Percentiles rank a stretch among this genome's conserved stretches.
Evolutionary conservation across 2,329 filamentous ascomycete species (phyloP).

Genomic region (Ilyonectria sp.): DNA sequence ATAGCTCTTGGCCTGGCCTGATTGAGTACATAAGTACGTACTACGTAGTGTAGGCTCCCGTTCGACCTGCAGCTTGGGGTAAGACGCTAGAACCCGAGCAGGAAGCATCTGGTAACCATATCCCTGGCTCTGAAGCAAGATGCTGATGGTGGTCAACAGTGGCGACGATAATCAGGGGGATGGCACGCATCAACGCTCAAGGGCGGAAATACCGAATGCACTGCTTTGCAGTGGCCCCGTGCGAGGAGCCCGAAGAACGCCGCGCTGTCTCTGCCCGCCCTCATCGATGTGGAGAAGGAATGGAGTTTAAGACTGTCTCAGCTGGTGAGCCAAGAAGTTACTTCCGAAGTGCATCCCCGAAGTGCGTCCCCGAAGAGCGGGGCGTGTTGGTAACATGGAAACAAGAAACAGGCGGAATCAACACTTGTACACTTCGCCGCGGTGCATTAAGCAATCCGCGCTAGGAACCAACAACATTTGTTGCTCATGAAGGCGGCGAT

Average conservation of each 20-base stretch:
- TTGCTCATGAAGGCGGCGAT: conserved; percentile 11
- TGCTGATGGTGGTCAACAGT: conserved; percentile 13
- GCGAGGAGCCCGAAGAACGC: conserved; percentile 4
- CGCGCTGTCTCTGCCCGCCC: background rate
- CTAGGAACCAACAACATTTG: conserved; percentile 15
- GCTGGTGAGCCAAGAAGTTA: background rate
- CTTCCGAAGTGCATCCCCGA: conserved; percentile 16
- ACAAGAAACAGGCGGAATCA: conserved; percentile 14
- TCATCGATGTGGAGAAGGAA: conserved; percentile 13
- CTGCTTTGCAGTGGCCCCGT: conserved; percentile 20
- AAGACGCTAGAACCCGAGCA: conserved; percentile 44
- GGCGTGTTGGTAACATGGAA: conserved; percentile 10
- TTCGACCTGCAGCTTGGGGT: conserved; percentile 40
- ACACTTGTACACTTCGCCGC: conserved; percentile 10
- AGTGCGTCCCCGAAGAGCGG: conserved; percentile 14
- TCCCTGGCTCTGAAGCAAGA: conserved; percentile 23
- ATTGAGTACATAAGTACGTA: conserved; percentile 7
- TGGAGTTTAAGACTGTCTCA: conserved; percentile 17
- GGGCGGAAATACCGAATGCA: conserved; percentile 24
- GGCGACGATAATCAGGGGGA: conserved; percentile 9
- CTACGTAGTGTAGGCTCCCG: conserved; percentile 25
- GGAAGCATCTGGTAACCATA: conserved; percentile 34
- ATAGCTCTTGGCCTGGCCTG: conserved; percentile 29
- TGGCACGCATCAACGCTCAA: conserved; percentile 11
- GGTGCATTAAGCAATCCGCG: conserved; percentile 14